Evolutionary conservation across 768 basidiomycete species (phyloP).

Genomic region (Dentipellis fragilis): DNA sequence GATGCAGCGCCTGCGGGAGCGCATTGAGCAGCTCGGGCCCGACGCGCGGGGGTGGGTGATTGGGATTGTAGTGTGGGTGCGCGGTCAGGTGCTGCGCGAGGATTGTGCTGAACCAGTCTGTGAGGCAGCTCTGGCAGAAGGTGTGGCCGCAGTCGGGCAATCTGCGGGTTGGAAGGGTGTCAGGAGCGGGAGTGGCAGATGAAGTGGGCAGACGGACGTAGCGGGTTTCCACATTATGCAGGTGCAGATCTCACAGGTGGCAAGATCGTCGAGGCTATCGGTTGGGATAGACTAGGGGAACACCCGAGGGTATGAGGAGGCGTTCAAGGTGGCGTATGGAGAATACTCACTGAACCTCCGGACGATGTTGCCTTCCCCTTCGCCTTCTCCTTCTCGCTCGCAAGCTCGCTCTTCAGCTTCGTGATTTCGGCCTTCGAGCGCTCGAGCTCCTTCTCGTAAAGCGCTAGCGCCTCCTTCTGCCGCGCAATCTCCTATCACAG

Average conservation of each 20-base stretch:
- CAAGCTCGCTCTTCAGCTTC: background rate
- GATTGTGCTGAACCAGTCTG: slow-evolving; percentile 40
- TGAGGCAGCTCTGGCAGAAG: slow-evolving; percentile 54
- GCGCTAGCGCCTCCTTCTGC: background rate
- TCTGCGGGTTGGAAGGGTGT: slow-evolving; percentile 23
- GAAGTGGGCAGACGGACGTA: slow-evolving; percentile 31
- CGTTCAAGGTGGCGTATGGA: background rate
- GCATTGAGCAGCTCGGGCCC: background rate
- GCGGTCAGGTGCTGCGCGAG: slow-evolving; percentile 37
- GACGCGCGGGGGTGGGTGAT: background rate
- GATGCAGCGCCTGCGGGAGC: slow-evolving; percentile 8
- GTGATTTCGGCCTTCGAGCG: background rate
- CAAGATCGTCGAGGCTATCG: slow-evolving; percentile 35
- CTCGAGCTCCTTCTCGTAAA: background rate
- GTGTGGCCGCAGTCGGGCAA: slow-evolving; percentile 58
- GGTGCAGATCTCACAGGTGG: slow-evolving; percentile 59
- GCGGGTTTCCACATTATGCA: slow-evolving; percentile 57
- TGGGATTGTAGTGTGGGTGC: slow-evolving; percentile 34
- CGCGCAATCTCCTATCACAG: background rate
- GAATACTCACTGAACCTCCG: background rate
- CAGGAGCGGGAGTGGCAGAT: background rate
- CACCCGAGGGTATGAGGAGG: background rate
- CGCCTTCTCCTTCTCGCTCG: background rate
- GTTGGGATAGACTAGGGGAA: background rate
- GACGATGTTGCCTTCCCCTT: background rate